Base-by-base conservation (phyloP, 495 filamentous ascomycete genomes). In the Xylaria cubensis region DNA sequence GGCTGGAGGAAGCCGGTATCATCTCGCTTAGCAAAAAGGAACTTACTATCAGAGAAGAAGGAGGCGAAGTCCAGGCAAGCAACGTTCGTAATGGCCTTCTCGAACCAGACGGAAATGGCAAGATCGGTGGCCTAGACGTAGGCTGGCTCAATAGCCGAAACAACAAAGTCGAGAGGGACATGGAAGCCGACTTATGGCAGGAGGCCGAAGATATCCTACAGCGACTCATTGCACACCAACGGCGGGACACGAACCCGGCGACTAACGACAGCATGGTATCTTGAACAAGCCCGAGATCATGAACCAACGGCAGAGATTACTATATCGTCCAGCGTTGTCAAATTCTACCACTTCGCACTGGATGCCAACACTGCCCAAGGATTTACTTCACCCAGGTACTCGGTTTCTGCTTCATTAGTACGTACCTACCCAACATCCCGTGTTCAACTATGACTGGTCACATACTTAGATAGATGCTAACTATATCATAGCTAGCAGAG, bases 141-240 rank as follows among this genome's bases (percentile, higher is more conserved):
- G 93, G 94, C 64, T 92, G 90, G 89, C 82, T 97, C 76, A 97
- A 97, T 75, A 92, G 91, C 80, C 88, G 93, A 70, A 92, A 91
- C 71, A 90, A 92, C 73, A 90, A 89, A 41, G 90, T 95, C 19
- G 92, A 90, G 53, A 90, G 88, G 75, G 90, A 92, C 70, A 93
- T 92, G 86, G 93, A 96, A 78, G 86, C 87, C 15, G 93, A 96
- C 82, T 76, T 96, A 64, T 93, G 93, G 92, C 83, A 83, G 67
- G 86, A 89, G 69, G 90, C 91, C 10, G 80, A 77, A 58, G 75
- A 75, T 42, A 74, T 79, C 59, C 69, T 86, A 21, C 74, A 66
- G n/a, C 62, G 53, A n/a, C 70, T 72, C 12, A 58, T 72, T 67
- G 41, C 62, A 13, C 63, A 59, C 41, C 62, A 72, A 24, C 48